A percentile compares a stretch with the other conserved stretches of the same genome.
Conservation (phyloP, 768 basidiomycete genomes). For the Termitomyces sp. region DNA sequence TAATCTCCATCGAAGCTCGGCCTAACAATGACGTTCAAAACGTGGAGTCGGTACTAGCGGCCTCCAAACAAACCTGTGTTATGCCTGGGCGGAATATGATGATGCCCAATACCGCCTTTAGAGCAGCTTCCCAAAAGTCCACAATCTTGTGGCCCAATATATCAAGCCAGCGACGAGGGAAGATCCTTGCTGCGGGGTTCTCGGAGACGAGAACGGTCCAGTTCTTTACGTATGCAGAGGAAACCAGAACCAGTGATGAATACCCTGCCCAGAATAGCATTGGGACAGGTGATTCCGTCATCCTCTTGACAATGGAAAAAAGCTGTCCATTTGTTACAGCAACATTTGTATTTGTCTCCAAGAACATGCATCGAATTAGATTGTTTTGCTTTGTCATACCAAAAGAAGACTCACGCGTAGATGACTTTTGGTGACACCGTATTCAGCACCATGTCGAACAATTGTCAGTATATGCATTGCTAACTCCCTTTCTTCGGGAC, state of each 20-base stretch:
- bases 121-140: slow-evolving; percentile 71
- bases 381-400: not conserved
- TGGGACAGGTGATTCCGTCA: slow-evolving; percentile 50
- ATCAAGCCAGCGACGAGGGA: slow-evolving; percentile 79
- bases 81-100: slow-evolving; percentile 73
- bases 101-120: slow-evolving; percentile 64
- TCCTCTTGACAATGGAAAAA: slow-evolving; percentile 34
- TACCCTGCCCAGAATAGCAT: slow-evolving; percentile 73
- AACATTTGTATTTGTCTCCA: slow-evolving; percentile 17
- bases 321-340: slow-evolving; percentile 22
- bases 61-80: slow-evolving; percentile 51
- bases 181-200: slow-evolving; percentile 41
- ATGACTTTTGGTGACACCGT: slow-evolving; percentile 38
- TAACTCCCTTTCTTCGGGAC: slow-evolving; percentile 26
- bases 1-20: slow-evolving; percentile 71
- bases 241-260: slow-evolving; percentile 50
- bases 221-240: slow-evolving; percentile 43
- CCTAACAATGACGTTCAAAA: slow-evolving; percentile 34
- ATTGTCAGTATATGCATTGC: slow-evolving; percentile 35
- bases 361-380: slow-evolving; percentile 1
- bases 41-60: not conserved
- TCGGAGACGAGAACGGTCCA: slow-evolving; percentile 62
- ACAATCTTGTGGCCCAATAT: slow-evolving; percentile 58
- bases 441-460: slow-evolving; percentile 34
- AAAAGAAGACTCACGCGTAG: slow-evolving; percentile 33